Evolutionary conservation across 805 yeast genomes (phyloP).

Genomic region (Saturnispora serradocipensis): DNA sequence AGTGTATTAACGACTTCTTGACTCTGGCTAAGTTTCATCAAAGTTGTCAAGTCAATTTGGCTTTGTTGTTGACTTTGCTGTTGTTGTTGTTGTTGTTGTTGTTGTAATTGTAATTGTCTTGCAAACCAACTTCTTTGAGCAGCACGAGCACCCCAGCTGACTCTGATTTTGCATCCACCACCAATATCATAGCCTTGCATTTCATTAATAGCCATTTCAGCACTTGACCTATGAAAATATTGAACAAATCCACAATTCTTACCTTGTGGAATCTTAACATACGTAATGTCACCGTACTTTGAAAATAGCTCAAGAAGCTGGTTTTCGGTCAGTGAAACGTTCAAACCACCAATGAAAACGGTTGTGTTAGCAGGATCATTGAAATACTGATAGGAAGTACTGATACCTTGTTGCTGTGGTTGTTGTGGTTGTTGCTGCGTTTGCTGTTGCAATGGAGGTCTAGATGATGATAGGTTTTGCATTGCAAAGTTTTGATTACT

Average conservation of each 20-base stretch:
- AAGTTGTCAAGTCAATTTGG: slow-evolving; percentile 9
- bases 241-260: slow-evolving; percentile 81
- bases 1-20: slow-evolving; percentile 17
- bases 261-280: slow-evolving; percentile 71
- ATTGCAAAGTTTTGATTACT: not conserved
- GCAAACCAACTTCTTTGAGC: slow-evolving; percentile 31
- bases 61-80: slow-evolving; percentile 15
- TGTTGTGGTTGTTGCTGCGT: slow-evolving; percentile 6
- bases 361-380: slow-evolving; percentile 75
- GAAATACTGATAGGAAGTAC: slow-evolving; percentile 44
- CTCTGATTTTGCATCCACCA: slow-evolving; percentile 65
- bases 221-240: slow-evolving; percentile 65
- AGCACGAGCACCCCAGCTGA: slow-evolving; percentile 79
- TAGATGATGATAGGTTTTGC: slow-evolving; percentile 1
- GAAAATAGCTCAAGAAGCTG: slow-evolving; percentile 54
- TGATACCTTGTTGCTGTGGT: slow-evolving; percentile 2
- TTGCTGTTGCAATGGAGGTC: slow-evolving; percentile 8
- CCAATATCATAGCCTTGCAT: slow-evolving; percentile 87
- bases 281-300: slow-evolving; percentile 66
- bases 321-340: slow-evolving; percentile 46
- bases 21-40: slow-evolving; percentile 10
- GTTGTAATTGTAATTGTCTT: slow-evolving; percentile 26
- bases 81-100: slow-evolving; percentile 20
- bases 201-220: slow-evolving; percentile 74
- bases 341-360: slow-evolving; percentile 69